Conservation (phyloP, 2,329 filamentous ascomycete genomes). For the Hypocreales sp. region DNA sequence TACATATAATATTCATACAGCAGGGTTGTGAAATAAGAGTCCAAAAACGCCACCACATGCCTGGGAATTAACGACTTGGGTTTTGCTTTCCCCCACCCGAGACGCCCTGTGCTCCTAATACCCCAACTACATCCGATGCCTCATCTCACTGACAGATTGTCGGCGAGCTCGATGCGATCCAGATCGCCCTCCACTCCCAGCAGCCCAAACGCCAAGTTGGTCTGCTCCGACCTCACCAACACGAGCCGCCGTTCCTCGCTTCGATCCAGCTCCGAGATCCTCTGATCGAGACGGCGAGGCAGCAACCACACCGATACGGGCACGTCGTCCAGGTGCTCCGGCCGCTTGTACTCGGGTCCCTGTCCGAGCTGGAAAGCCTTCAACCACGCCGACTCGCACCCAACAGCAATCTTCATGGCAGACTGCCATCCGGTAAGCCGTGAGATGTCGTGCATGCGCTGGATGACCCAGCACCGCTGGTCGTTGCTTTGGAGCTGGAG, state of each 20-base stretch:
- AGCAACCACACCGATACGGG: conserved; percentile 30
- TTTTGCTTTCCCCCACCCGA: neutral
- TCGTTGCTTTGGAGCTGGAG: conserved; percentile 32
- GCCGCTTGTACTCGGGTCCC: conserved; percentile 57
- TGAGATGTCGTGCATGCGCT: conserved; percentile 58
- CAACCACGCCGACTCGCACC: conserved; percentile 74
- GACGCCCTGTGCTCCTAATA: neutral
- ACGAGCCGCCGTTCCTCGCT: conserved; percentile 33
- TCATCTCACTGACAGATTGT: conserved; percentile 11
- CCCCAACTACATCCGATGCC: neutral
- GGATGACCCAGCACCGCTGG: conserved; percentile 67
- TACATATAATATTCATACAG: no score
- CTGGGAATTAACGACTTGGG: neutral
- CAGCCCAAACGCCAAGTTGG: conserved; percentile 66
- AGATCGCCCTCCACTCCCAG: conserved; percentile 67
- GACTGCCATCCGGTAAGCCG: conserved; percentile 79
- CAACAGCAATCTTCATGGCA: conserved; percentile 63
- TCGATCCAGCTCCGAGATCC: conserved; percentile 30
- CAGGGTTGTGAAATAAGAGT: no score
- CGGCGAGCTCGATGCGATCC: conserved; percentile 40
- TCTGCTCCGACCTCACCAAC: conserved; percentile 44
- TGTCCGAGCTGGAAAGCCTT: conserved; percentile 56
- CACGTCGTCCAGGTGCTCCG: conserved; percentile 19
- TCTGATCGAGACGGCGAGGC: conserved; percentile 33
- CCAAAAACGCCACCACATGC: neutral